Conservation (phyloP, 2,329 filamentous ascomycete genomes). For the Camptophora hylomeconis region DNA sequence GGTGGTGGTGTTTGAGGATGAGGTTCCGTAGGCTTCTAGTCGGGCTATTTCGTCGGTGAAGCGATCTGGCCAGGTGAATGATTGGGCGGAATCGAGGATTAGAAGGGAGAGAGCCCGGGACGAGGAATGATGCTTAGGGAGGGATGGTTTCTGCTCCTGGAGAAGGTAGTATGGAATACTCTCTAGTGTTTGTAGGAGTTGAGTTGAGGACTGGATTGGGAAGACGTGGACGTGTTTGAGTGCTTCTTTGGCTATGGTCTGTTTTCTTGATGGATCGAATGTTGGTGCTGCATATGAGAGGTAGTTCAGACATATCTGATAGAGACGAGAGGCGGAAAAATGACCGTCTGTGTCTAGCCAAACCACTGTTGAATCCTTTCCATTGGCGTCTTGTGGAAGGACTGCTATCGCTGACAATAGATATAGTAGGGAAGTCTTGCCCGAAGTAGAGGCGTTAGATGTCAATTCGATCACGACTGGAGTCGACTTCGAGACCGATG, state of each 20-base stretch:
- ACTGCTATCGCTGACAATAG: conserved; percentile 39
- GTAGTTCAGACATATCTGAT: conserved; percentile 14
- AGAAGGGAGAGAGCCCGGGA: conserved; percentile 36
- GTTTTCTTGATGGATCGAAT: conserved; percentile 2
- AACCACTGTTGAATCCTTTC: conserved; percentile 37
- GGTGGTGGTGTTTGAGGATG: conserved; percentile 1
- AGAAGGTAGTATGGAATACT: conserved; percentile 39
- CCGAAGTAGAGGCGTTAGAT: conserved; percentile 36
- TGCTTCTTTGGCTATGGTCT: conserved; percentile 16
- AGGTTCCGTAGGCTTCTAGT: conserved; percentile 16
- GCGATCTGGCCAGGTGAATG: conserved; percentile 43
- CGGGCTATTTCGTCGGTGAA: conserved; percentile 30
- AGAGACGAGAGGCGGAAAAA: conserved; percentile 39
- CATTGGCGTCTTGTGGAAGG: conserved; percentile 32
- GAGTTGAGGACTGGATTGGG: conserved; percentile 37
- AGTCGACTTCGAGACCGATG: conserved; percentile 8
- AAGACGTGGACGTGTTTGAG: conserved; percentile 48
- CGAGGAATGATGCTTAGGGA: conserved; percentile 35
- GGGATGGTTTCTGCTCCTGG: conserved; percentile 17
- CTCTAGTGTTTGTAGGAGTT: conserved; percentile 37
- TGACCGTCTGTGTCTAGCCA: conserved; percentile 43
- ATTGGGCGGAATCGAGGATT: conserved; percentile 40
- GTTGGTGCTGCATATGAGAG: conserved; percentile 18
- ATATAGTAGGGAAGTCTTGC: conserved; percentile 48
- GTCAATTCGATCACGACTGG: conserved; percentile 40